phyloP scores from a whole-genome alignment of 345 rosid species.

The Melastoma malabathricum region DNA sequence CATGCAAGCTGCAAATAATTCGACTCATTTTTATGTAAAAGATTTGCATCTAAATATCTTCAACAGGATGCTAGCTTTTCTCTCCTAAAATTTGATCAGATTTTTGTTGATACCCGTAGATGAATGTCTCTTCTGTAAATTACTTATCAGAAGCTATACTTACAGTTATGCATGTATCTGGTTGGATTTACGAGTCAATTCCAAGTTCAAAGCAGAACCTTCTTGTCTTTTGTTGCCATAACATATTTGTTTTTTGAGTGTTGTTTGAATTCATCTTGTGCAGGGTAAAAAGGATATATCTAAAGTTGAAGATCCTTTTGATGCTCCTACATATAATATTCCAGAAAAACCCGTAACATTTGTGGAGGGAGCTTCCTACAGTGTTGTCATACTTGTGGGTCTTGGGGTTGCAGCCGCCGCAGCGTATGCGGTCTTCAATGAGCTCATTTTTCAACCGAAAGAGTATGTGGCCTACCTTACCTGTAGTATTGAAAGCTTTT shows the following conservation, averaged over 20 bases:
- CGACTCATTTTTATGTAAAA: no score
- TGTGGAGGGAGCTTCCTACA: conserved; percentile 89
- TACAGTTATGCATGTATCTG: no score
- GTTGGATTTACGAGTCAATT: no score
- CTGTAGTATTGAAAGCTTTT: background rate
- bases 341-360: conserved; percentile 93
- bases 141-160: no score
- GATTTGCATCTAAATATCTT: no score
- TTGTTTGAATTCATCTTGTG: conserved; percentile 1
- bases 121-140: no score
- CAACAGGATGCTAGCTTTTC: no score
- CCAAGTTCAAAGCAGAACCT: background rate
- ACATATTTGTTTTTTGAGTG: background rate
- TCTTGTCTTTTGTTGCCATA: conserved; percentile 1
- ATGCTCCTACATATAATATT: conserved; percentile 83
- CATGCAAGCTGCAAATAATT: no score
- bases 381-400: conserved; percentile 75
- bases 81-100: no score
- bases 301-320: conserved; percentile 94
- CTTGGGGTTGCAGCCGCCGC: conserved; percentile 91
- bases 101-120: no score
- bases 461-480: conserved; percentile 30
- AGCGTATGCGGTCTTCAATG: conserved; percentile 77
- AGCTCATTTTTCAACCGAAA: conserved; percentile 88
- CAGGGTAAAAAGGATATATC: conserved; percentile 75